Conservation (phyloP, 495 filamentous ascomycete genomes). For the Penicillium egyptiacum region DNA sequence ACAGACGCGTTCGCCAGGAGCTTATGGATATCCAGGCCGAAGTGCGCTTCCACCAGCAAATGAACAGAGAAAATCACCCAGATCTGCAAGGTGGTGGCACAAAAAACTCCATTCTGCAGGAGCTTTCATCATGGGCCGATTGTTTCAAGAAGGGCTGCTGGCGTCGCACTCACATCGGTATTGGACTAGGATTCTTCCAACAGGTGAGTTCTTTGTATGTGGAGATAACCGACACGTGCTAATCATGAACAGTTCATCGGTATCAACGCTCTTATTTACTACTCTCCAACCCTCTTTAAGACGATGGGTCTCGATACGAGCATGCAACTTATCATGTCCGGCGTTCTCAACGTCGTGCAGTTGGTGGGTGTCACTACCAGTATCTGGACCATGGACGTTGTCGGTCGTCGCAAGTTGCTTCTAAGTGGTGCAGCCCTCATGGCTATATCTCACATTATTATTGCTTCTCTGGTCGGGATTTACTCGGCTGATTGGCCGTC, state of each 20-base stretch:
- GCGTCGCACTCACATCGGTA: conserved; percentile 55
- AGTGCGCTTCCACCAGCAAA: conserved; percentile 49
- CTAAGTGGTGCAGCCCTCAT: conserved; percentile 47
- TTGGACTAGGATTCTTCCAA: conserved; percentile 58
- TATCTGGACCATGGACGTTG: conserved; percentile 51
- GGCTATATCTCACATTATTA: conserved; percentile 52
- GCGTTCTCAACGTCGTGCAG: conserved; percentile 57
- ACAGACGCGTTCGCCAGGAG: conserved; percentile 49
- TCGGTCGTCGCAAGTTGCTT: conserved; percentile 49
- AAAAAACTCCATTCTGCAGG: conserved; percentile 37
- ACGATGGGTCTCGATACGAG: conserved; percentile 56
- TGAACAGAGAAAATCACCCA: conserved; percentile 47
- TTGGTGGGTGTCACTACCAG: conserved; percentile 48
- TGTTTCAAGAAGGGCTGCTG: conserved; percentile 53
- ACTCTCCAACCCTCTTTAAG: conserved; percentile 56
- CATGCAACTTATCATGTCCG: conserved; percentile 60
- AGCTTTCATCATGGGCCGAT: conserved; percentile 49
- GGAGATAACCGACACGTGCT: not conserved
- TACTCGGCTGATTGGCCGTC: conserved; percentile 46
- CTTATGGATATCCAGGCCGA: conserved; percentile 53
- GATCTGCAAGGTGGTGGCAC: conserved; percentile 35
- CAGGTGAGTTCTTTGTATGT: conserved; percentile 28
- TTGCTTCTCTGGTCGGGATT: conserved; percentile 48
- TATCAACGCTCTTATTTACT: conserved; percentile 57
- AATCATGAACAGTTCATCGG: conserved; percentile 42